Evolutionary conservation across 768 basidiomycete genomes (phyloP).

Genomic region (Macrolepiota fuliginosa): DNA sequence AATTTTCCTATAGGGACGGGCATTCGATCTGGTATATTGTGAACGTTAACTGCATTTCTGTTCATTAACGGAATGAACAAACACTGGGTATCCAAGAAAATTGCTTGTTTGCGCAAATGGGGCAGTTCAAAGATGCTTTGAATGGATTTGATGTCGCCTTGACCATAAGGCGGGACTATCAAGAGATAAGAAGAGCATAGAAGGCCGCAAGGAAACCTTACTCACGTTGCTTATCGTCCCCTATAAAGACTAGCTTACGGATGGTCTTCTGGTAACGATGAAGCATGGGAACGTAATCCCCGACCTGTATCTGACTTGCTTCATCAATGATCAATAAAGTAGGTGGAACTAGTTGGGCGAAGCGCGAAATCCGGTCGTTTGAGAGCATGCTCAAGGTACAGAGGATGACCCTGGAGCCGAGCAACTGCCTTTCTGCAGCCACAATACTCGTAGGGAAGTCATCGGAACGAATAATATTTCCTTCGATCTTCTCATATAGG

Average conservation of each 20-base stretch:
- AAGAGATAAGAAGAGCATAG: conserved; percentile 17
- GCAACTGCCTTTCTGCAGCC: conserved; percentile 24
- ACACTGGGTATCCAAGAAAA: conserved; percentile 67
- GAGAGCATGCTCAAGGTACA: conserved; percentile 71
- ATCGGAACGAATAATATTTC: conserved; percentile 49
- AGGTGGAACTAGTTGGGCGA: conserved; percentile 31
- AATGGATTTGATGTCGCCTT: conserved; percentile 46
- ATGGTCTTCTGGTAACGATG: conserved; percentile 30
- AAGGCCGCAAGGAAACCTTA: background rate
- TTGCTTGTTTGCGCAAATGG: conserved; percentile 39
- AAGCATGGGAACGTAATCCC: conserved; percentile 42
- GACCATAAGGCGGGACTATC: conserved; percentile 65
- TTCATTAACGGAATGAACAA: conserved; percentile 16
- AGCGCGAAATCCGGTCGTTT: conserved; percentile 20
- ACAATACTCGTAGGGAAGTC: conserved; percentile 21
- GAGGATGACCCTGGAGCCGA: conserved; percentile 50
- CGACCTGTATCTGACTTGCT: conserved; percentile 54
- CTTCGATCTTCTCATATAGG: conserved; percentile 47
- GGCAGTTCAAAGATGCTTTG: conserved; percentile 61
- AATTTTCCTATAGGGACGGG: conserved; percentile 60
- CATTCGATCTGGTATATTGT: conserved; percentile 48
- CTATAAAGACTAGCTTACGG: conserved; percentile 47
- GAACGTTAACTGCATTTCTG: background rate
- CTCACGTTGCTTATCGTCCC: conserved; percentile 48
- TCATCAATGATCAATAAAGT: conserved; percentile 49